Evolutionary conservation across 176 grass and related monocot genomes (phyloP), one percentile per base, ranked within the genome.

Genomic region (Dactylis glomerata): DNA sequence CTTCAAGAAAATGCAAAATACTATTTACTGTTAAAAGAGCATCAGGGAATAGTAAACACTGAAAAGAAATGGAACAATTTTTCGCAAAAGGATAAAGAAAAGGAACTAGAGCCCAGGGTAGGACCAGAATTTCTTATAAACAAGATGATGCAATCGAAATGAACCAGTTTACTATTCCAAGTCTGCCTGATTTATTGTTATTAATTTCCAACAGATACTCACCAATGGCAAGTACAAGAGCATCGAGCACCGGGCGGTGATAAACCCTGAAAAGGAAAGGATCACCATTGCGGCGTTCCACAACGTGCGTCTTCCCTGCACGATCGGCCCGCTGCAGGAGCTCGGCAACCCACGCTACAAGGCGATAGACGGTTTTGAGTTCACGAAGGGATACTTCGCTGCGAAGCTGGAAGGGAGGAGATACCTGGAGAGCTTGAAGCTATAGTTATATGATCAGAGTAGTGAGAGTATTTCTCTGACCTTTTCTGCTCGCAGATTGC

Each of bases 381-480:
- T 77, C 78, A 70, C 80, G 28, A 87, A 90, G 76, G 88, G 76
- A 12, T 90, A 84, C 79, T 88, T 93, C 14, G 65, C 77, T 20
- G 82, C 84, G 1, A 93, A 85, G 65, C 41, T 85, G 37, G 56
- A 90, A 78, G 91, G 85, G 30, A 87, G 85, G 72, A 88, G 73
- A 19, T 93, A 88, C 66, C 45, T 90, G 78, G 85, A 93, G 77
- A 90, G 77, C 49, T 68, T 89, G 68, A 90, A 88, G 88, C 73
- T 87, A 26, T 86, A 34, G 58, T 31, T 22, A 63, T 42, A 68
- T 79, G 73, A 45, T 73, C 70, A 72, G 27, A 31, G 30, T 32
- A 42, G 19, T 47, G 58, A 9, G 26, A 32, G 20, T 56, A 49
- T 73, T 73, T 10, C 12, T 11, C 32, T 80, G 58, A 45, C 22